A percentile compares a stretch with the other conserved stretches of the same genome.
Conservation (phyloP, 2,329 filamentous ascomycete species). For the Colletotrichum aenigma region DNA sequence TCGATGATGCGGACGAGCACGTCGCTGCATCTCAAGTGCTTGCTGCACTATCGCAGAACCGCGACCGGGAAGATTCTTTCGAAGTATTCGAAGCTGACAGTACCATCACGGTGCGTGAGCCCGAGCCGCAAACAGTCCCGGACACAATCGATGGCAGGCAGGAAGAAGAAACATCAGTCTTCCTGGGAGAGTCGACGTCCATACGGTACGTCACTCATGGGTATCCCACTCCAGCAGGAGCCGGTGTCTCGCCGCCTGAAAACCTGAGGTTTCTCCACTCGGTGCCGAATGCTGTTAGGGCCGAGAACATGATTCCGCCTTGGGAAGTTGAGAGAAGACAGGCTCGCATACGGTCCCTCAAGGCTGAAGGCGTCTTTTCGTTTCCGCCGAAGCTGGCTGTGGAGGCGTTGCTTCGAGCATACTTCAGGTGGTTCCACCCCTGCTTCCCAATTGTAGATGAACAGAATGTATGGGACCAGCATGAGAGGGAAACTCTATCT, state of each 20-base stretch:
- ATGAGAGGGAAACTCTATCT: neutral
- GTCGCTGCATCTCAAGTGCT: neutral
- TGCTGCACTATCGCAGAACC: neutral
- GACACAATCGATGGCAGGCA: neutral
- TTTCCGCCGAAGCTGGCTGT: neutral
- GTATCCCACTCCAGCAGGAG: neutral
- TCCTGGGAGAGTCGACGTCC: neutral
- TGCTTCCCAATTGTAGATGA: neutral
- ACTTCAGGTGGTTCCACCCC: neutral
- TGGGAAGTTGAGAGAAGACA: neutral
- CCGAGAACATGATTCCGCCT: neutral
- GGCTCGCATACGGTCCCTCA: neutral
- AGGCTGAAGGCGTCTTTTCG: neutral
- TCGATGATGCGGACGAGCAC: neutral
- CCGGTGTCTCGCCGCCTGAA: neutral
- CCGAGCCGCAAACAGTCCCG: too few relatives aligned
- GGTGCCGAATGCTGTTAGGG: neutral
- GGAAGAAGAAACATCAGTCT: neutral
- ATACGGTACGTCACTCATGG: neutral
- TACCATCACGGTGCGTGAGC: neutral
- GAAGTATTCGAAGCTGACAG: neutral
- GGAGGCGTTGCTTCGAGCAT: neutral
- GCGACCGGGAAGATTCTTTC: neutral
- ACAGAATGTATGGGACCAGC: accelerated
- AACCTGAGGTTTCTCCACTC: neutral